Evolutionary conservation across 2,329 filamentous ascomycete species (phyloP).

Genomic region (Paraphaeosphaeria minitans): DNA sequence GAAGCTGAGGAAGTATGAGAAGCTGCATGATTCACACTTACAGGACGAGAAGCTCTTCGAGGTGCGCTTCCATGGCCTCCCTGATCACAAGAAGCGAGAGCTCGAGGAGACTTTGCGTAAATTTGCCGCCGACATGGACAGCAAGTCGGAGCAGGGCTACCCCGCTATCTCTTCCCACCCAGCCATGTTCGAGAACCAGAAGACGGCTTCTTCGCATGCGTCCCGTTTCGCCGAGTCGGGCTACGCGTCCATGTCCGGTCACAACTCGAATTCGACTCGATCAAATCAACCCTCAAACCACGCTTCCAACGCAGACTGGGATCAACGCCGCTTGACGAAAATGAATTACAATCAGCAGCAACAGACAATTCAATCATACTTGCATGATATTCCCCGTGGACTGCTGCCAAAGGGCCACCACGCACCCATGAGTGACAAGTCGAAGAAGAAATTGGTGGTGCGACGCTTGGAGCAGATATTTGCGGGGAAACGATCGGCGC

Average conservation of each 20-base stretch:
- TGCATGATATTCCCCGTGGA: constrained; percentile 73
- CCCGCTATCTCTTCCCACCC: constrained; percentile 38
- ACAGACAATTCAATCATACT: constrained; percentile 68
- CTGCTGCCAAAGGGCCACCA: constrained; percentile 65
- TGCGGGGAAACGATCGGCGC: constrained; percentile 66
- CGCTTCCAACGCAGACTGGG: constrained; percentile 30
- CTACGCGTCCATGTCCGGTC: constrained; percentile 65
- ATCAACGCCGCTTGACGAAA: constrained; percentile 35
- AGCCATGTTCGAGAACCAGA: constrained; percentile 60
- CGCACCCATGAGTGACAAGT: constrained; percentile 68
- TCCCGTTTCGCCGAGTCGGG: constrained; percentile 58
- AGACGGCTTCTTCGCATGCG: constrained; percentile 65
- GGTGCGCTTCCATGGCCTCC: constrained; percentile 76
- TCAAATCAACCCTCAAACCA: constrained; percentile 32
- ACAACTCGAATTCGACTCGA: constrained; percentile 47
- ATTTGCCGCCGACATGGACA: constrained; percentile 69
- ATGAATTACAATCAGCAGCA: constrained; percentile 42
- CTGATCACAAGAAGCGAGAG: constrained; percentile 74
- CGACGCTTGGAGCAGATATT: constrained; percentile 80
- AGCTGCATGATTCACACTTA: constrained; percentile 67
- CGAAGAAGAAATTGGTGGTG: constrained; percentile 78
- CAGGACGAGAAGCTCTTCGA: constrained; percentile 82
- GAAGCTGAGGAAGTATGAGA: constrained; percentile 72
- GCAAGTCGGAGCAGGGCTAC: constrained; percentile 30
- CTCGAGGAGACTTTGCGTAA: constrained; percentile 74